These are phyloP conservation scores for Petunia secreta DNA, from an alignment of 257 asterid genomes.

Conservation along the genomic window DNA sequence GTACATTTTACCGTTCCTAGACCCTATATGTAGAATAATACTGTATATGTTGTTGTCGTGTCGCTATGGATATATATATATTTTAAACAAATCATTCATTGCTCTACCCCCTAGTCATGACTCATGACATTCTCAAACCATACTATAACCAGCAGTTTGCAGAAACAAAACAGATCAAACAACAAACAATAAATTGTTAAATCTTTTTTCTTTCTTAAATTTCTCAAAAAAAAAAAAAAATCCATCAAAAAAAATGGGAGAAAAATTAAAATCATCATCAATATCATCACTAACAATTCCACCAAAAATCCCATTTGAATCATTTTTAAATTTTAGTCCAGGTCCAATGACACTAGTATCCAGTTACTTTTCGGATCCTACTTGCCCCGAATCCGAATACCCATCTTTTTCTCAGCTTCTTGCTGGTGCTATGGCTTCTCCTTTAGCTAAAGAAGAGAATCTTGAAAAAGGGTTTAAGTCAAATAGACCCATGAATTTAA, in stretches of 20 bases:
- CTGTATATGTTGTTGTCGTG: no score
- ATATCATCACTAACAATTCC: constrained; percentile 39
- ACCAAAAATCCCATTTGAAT: constrained; percentile 40
- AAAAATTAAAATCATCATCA: constrained; percentile 16
- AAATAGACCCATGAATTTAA: constrained; percentile 80
- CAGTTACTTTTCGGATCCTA: constrained; percentile 52
- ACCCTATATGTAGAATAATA: no score
- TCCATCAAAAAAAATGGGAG: neutral
- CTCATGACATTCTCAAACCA: neutral
- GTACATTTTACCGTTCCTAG: no score
- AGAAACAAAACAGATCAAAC: neutral
- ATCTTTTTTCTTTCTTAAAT: neutral
- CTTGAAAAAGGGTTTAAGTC: constrained; percentile 63
- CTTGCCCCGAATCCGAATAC: constrained; percentile 38
- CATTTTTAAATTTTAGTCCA: constrained; percentile 42
- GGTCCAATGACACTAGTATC: constrained; percentile 48
- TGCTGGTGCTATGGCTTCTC: constrained; percentile 94
- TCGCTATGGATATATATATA: no score
- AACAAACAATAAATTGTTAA: neutral
- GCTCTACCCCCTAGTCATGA: neutral
- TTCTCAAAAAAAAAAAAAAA: neutral
- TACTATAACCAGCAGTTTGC: neutral
- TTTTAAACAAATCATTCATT: constrained; percentile 1
- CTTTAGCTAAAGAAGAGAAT: constrained; percentile 39
- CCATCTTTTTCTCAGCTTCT: constrained; percentile 82